Percentiles rank a stretch among this genome's conserved stretches.
Evolutionary conservation across 2,329 filamentous ascomycete species (phyloP).

Genomic region (Fusarium praegraminearum): DNA sequence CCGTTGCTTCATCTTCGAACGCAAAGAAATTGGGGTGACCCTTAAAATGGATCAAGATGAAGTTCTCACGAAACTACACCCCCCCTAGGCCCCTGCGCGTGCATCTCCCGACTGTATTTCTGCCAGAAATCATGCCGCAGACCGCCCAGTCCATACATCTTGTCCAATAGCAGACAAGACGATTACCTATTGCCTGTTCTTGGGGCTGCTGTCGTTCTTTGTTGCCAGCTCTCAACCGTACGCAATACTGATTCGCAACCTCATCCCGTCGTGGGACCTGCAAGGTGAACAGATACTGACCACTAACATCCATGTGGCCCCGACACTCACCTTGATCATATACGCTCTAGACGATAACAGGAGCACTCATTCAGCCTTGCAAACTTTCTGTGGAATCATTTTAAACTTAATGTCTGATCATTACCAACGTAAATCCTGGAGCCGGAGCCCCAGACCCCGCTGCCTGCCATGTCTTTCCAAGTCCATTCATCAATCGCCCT

Average conservation of each 20-base stretch:
- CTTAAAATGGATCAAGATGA: conserved; percentile 31
- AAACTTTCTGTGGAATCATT: neutral
- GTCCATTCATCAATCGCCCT: conserved; percentile 28
- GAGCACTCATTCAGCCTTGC: neutral
- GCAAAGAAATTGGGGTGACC: conserved; percentile 38
- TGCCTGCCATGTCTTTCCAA: conserved; percentile 26
- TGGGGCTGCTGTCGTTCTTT: neutral
- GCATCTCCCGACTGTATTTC: conserved; percentile 35
- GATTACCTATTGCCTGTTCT: conserved; percentile 38
- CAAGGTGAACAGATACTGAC: neutral
- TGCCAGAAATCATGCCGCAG: conserved; percentile 40
- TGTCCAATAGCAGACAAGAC: conserved; percentile 35
- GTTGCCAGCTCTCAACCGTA: conserved; percentile 32
- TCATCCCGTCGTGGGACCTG: neutral
- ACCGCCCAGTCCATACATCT: conserved; percentile 35
- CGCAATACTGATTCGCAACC: conserved; percentile 4
- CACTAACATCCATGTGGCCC: neutral
- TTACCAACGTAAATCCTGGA: conserved; percentile 22
- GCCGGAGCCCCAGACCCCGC: conserved; percentile 30
- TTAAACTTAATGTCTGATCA: neutral
- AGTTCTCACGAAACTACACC: conserved; percentile 36
- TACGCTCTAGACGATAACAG: neutral
- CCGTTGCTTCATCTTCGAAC: conserved; percentile 23
- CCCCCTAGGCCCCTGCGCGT: conserved; percentile 18
- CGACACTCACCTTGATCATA: neutral